Evolutionary conservation across 371 early-diverging fungal genomes (phyloP).

Genomic region (Mucor saturninus): DNA sequence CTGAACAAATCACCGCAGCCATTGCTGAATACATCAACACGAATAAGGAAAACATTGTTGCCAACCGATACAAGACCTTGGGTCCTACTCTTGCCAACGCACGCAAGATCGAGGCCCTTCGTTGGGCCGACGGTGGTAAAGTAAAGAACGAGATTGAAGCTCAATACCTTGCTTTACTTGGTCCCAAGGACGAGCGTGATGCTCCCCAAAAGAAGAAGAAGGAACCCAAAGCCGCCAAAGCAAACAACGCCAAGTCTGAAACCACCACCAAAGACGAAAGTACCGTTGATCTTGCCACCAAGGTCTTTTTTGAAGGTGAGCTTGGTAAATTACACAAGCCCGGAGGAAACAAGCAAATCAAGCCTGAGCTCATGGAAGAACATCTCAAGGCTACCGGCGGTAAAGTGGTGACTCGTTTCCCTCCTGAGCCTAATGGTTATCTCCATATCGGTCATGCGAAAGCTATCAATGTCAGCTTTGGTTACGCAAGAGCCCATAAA

Average conservation of each 20-base stretch:
- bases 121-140: conserved; percentile 89
- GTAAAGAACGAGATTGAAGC: conserved; percentile 90
- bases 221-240: conserved; percentile 44
- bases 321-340: conserved; percentile 93
- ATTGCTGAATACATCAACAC: conserved; percentile 64
- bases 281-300: conserved; percentile 32
- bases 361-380: conserved; percentile 86
- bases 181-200: conserved; percentile 97
- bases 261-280: conserved; percentile 23
- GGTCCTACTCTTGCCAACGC: conserved; percentile 78
- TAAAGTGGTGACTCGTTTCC: conserved; percentile 98
- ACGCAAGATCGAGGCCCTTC: conserved; percentile 69
- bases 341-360: conserved; percentile 98
- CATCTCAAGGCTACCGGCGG: conserved; percentile 96
- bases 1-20: conserved; percentile 63
- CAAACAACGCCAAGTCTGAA: conserved; percentile 13
- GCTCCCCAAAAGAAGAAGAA: conserved; percentile 73
- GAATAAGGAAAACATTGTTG: conserved; percentile 73
- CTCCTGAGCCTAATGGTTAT: conserved; percentile 99
- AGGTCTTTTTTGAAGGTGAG: conserved; percentile 90
- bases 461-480: conserved; percentile 99
- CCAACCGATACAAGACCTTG: conserved; percentile 83
- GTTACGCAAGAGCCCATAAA: conserved; percentile 92
- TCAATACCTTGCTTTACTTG: conserved; percentile 81
- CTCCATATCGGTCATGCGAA: conserved; percentile 99